A percentile compares a stretch with the other conserved stretches of the same genome.
These are phyloP conservation scores for Wickerhamomyces strasburgensis DNA, from an alignment of 805 yeast genomes.

Conservation along the genomic window DNA sequence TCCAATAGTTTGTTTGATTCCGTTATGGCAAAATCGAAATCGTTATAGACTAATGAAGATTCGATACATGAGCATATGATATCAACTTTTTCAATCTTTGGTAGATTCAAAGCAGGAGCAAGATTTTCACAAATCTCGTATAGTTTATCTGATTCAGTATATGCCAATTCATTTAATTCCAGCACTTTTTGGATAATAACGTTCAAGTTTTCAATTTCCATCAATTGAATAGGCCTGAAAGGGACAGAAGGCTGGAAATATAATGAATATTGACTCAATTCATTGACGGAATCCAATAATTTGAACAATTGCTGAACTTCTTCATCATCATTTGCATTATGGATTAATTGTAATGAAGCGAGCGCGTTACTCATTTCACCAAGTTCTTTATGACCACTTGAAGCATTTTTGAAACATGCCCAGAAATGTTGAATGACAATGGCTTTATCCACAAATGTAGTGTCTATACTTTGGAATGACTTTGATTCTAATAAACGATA, in stretches of 20 bases:
- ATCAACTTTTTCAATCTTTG: slow-evolving; percentile 7
- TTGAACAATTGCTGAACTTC: slow-evolving; percentile 15
- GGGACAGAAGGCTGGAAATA: slow-evolving; percentile 31
- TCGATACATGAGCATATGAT: slow-evolving; percentile 55
- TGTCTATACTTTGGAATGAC: slow-evolving; percentile 23
- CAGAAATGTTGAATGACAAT: slow-evolving; percentile 32
- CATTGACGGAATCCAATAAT: slow-evolving; percentile 25
- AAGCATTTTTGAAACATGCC: slow-evolving; percentile 37
- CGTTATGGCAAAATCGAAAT: slow-evolving; percentile 53
- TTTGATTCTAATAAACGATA: slow-evolving; percentile 27
- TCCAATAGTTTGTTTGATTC: slow-evolving; percentile 32
- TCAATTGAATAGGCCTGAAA: slow-evolving; percentile 34
- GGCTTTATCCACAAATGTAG: slow-evolving; percentile 9
- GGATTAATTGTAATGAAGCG: slow-evolving; percentile 22
- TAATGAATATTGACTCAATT: slow-evolving; percentile 26
- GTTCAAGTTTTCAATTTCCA: slow-evolving; percentile 30
- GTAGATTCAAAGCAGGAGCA: slow-evolving; percentile 33
- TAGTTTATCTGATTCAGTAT: slow-evolving; percentile 39
- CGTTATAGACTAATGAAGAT: slow-evolving; percentile 55
- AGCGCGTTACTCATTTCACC: slow-evolving; percentile 37
- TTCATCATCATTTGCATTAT: slow-evolving; percentile 3
- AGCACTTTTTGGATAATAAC: slow-evolving; percentile 38
- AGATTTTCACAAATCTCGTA: slow-evolving; percentile 37
- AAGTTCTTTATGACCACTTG: slow-evolving; percentile 35
- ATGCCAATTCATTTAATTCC: slow-evolving; percentile 51